phyloP scores from a whole-genome alignment of 164 flowering plant species.

The Magnolia changhungtana region DNA sequence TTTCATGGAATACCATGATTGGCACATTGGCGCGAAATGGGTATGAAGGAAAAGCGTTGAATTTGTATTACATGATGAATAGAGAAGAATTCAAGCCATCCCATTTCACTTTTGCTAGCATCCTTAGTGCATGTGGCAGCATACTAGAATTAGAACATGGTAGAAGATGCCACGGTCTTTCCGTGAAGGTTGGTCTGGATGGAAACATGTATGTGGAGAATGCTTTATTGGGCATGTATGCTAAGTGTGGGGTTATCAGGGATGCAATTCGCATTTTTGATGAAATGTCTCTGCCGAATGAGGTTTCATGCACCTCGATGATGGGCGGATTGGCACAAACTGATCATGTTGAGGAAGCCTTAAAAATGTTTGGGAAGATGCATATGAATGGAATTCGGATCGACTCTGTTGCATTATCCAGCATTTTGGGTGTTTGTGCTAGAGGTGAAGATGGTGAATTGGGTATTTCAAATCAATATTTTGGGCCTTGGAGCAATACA shows the following conservation, averaged over 20 bases:
- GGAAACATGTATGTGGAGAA: conserved; percentile 64
- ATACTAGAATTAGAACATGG: conserved; percentile 40
- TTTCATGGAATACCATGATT: conserved; percentile 70
- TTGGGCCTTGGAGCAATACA: conserved; percentile 10
- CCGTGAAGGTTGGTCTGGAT: conserved; percentile 58
- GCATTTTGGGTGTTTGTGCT: conserved; percentile 62
- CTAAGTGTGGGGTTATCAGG: conserved; percentile 48
- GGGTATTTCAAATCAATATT: conserved; percentile 12
- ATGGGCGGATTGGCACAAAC: conserved; percentile 61
- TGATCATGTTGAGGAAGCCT: conserved; percentile 49
- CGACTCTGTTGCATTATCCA: conserved; percentile 64
- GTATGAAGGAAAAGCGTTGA: conserved; percentile 40
- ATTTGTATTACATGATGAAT: conserved; percentile 43
- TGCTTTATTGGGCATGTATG: conserved; percentile 70
- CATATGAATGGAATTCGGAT: conserved; percentile 37
- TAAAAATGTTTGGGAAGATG: conserved; percentile 61
- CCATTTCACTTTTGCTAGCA: conserved; percentile 68
- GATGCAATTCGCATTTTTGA: conserved; percentile 53
- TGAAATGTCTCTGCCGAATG: conserved; percentile 54
- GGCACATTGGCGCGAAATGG: conserved; percentile 44
- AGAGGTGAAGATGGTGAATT: conserved; percentile 29
- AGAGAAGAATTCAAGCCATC: conserved; percentile 51
- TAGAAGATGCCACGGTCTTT: conserved; percentile 54
- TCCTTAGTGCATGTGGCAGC: conserved; percentile 64
- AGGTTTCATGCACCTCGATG: conserved; percentile 72